Conservation (phyloP, 2,329 filamentous ascomycete species). For the Piedraia hortae region DNA sequence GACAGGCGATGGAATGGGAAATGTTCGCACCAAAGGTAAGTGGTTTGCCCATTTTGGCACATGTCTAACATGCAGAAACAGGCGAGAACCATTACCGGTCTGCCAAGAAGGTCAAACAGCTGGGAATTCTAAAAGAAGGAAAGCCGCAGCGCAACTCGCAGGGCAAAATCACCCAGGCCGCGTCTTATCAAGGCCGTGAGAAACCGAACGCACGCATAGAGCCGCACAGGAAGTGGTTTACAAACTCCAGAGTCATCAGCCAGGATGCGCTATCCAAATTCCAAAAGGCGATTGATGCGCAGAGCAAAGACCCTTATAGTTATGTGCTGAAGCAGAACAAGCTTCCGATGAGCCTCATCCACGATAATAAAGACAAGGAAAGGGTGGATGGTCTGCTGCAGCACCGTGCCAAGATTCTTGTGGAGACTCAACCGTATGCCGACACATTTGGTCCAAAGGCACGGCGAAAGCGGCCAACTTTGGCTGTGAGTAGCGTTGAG, state of each 20-base stretch:
- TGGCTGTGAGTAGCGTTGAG: slow-evolving; percentile 53
- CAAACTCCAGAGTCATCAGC: slow-evolving; percentile 70
- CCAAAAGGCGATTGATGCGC: slow-evolving; percentile 73
- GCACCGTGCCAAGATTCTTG: slow-evolving; percentile 77
- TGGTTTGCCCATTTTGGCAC: slow-evolving; percentile 83
- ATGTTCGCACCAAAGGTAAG: slow-evolving; percentile 84
- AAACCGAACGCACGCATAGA: slow-evolving; percentile 65
- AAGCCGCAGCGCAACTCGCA: slow-evolving; percentile 54
- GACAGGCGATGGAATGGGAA: slow-evolving; percentile 60
- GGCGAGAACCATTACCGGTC: no score
- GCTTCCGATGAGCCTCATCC: slow-evolving; percentile 80
- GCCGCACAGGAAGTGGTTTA: slow-evolving; percentile 95
- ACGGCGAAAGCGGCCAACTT: slow-evolving; percentile 74
- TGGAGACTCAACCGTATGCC: slow-evolving; percentile 62
- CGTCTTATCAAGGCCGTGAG: slow-evolving; percentile 59
- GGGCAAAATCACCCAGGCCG: slow-evolving; percentile 64
- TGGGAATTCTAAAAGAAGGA: slow-evolving; percentile 80
- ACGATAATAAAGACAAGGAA: slow-evolving; percentile 37
- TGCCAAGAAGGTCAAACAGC: slow-evolving; percentile 58
- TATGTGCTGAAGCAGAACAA: slow-evolving; percentile 95
- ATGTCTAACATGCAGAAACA: no score
- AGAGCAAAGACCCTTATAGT: slow-evolving; percentile 69
- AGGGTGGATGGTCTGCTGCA: slow-evolving; percentile 59
- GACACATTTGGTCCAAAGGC: slow-evolving; percentile 85
- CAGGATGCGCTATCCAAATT: slow-evolving; percentile 73